Conservation (phyloP, 1,284 basidiomycete genomes). For the Garcileccinum viscosum region DNA sequence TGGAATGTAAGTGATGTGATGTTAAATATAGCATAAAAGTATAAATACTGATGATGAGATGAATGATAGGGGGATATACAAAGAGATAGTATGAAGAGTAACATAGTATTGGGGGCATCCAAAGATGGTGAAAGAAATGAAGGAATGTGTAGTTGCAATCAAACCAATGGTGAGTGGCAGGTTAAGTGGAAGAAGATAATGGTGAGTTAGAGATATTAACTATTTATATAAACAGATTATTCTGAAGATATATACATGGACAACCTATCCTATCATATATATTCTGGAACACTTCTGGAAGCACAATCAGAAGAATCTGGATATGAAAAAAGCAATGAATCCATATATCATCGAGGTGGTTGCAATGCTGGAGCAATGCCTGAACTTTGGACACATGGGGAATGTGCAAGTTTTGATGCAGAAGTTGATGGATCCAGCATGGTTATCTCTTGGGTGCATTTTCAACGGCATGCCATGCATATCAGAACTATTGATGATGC, state of each 20-base stretch:
- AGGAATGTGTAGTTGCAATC: neutral
- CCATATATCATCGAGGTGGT: neutral
- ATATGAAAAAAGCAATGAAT: neutral
- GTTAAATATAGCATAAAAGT: too few species aligned
- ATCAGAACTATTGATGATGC: too few species aligned
- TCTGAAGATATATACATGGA: neutral
- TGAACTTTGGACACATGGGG: too few species aligned
- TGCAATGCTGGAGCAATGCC: too few species aligned
- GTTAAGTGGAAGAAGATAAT: too few species aligned
- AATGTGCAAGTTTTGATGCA: too few species aligned
- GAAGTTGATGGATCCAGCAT: too few species aligned
- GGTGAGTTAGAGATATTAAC: too few species aligned
- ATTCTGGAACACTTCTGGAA: neutral
- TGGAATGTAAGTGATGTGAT: neutral
- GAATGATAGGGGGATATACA: neutral
- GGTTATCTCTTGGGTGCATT: too few species aligned
- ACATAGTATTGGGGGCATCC: neutral
- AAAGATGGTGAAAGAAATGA: neutral
- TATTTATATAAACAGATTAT: neutral
- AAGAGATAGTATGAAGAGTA: neutral
- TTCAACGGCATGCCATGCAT: too few species aligned
- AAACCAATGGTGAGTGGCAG: too few species aligned
- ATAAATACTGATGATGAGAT: too few species aligned
- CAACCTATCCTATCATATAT: neutral
- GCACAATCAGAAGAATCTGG: neutral